These are phyloP conservation scores for Aspergillus fischeri DNA, from an alignment of 2,329 filamentous ascomycete genomes.

Conservation along the genomic window DNA sequence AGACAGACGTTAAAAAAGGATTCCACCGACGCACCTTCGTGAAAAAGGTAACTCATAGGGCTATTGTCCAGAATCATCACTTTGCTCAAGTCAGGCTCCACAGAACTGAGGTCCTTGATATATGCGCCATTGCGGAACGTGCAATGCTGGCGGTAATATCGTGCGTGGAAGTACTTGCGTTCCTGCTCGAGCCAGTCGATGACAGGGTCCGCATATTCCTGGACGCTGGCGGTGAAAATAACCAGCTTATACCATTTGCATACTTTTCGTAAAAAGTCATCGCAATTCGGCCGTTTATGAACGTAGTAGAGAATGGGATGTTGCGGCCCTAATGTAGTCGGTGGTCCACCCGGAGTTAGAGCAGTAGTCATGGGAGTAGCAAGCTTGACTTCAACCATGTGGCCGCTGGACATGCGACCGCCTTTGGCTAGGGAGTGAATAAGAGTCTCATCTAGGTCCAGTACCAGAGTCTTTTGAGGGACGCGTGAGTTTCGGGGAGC, in stretches of 20 bases:
- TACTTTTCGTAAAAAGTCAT: constrained; percentile 90
- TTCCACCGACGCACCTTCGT: constrained; percentile 68
- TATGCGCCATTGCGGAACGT: constrained; percentile 93
- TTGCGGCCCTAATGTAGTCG: constrained; percentile 69
- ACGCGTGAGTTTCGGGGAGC: constrained; percentile 41
- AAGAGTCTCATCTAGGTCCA: constrained; percentile 94
- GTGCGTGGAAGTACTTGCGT: constrained; percentile 88
- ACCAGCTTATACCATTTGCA: constrained; percentile 98
- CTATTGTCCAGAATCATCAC: constrained; percentile 99
- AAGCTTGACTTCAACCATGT: constrained; percentile 97
- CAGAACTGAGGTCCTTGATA: constrained; percentile 94
- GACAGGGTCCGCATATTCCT: constrained; percentile 97
- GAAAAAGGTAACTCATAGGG: constrained; percentile 96
- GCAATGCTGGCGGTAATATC: constrained; percentile 96
- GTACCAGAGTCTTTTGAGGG: constrained; percentile 85
- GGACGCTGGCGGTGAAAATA: constrained; percentile 93
- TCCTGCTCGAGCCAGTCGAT: constrained; percentile 98
- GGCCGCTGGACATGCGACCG: constrained; percentile 88
- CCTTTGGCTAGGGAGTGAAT: constrained; percentile 98
- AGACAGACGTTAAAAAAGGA: background rate
- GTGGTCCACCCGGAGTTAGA: constrained; percentile 49
- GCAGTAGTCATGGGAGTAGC: constrained; percentile 38
- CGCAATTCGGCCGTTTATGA: constrained; percentile 93
- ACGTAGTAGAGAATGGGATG: constrained; percentile 98
- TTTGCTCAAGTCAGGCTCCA: constrained; percentile 94